Conservation (phyloP, 805 yeast species). For the Barnettozyma salicaria region DNA sequence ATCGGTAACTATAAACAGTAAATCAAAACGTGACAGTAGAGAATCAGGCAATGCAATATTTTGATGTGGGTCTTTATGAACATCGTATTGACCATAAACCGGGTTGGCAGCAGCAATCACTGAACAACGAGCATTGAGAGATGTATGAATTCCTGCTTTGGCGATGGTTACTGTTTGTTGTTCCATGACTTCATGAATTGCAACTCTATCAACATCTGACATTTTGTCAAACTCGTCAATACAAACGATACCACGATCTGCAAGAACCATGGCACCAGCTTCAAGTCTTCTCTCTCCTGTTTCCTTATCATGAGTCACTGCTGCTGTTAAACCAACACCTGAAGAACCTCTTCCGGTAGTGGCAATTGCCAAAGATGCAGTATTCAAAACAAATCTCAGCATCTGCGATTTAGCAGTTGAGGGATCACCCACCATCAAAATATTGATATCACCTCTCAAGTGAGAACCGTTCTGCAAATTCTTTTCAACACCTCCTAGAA, state of each 20-base stretch:
- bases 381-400: conserved; percentile 86
- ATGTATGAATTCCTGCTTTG: conserved; percentile 96
- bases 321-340: conserved; percentile 99
- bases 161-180: conserved; percentile 98
- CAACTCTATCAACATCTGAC: conserved; percentile 95
- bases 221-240: conserved; percentile 98
- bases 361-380: conserved; percentile 93
- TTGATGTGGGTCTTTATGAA: conserved; percentile 92
- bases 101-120: conserved; percentile 99
- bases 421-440: conserved; percentile 97
- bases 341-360: conserved; percentile 99
- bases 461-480: conserved; percentile 93
- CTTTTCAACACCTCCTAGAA: conserved; percentile 91
- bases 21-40: conserved; percentile 90
- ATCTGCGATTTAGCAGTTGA: conserved; percentile 97
- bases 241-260: conserved; percentile 96
- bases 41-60: conserved; percentile 98
- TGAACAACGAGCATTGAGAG: conserved; percentile 92
- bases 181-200: conserved; percentile 99
- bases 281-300: conserved; percentile 95
- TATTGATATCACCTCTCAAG: conserved; percentile 94
- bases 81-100: conserved; percentile 92
- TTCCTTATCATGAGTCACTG: conserved; percentile 92
- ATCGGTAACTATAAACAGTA: conserved; percentile 91
- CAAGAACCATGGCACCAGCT: conserved; percentile 99